Conservation (phyloP, 192 early-diverging fungal species). For the Coemansia sp. region DNA sequence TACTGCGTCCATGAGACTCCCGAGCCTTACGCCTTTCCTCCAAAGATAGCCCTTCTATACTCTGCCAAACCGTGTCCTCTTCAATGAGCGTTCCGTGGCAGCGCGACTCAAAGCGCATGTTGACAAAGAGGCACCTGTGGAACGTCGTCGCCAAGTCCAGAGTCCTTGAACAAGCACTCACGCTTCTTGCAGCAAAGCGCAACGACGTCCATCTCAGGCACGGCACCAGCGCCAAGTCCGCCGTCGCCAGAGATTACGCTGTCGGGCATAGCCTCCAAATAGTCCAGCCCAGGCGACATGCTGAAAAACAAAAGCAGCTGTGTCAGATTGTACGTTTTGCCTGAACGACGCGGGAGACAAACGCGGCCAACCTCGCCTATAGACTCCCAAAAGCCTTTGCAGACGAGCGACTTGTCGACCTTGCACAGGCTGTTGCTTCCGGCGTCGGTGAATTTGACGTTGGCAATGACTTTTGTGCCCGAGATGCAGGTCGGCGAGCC, state of each 20-base stretch:
- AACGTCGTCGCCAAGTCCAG: too few relatives aligned
- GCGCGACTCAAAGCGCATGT: too few relatives aligned
- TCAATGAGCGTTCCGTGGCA: too few relatives aligned
- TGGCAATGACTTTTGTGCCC: constrained; percentile 21
- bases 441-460: constrained; percentile 23
- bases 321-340: constrained; percentile 48
- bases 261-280: constrained; percentile 10
- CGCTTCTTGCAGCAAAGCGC: constrained; percentile 33
- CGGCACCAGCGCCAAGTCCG: neutral
- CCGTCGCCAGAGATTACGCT: constrained; percentile 1
- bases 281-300: constrained; percentile 6
- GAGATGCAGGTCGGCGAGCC: constrained; percentile 41
- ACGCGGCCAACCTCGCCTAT: constrained; percentile 27
- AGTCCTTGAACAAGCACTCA: constrained; percentile 26
- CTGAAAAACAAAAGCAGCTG: constrained; percentile 46
- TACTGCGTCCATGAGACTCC: too few relatives aligned
- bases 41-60: too few relatives aligned
- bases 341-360: constrained; percentile 35
- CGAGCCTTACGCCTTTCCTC: too few relatives aligned
- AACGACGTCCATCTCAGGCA: constrained; percentile 9
- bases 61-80: too few relatives aligned
- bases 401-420: constrained; percentile 45
- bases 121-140: too few relatives aligned
- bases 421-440: constrained; percentile 16
- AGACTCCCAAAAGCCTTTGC: constrained; percentile 40